Base-by-base conservation (phyloP, 2,329 filamentous ascomycete species). In the Xylaria multiplex region DNA sequence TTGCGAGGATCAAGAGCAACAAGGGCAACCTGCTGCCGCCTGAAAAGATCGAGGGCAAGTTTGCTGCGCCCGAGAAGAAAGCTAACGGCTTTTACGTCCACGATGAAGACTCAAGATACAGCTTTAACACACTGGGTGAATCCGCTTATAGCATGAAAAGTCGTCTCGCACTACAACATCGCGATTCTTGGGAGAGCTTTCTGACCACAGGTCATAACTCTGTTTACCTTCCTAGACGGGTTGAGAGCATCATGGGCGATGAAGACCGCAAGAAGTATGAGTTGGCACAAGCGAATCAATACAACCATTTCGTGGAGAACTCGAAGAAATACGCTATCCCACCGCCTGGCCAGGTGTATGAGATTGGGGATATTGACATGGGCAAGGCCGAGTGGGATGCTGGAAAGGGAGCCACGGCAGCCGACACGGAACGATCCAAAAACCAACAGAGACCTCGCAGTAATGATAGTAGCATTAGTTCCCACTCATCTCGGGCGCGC, bases 231-330 rank as follows among this genome's bases (percentile, higher is more conserved):
- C 91, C 91, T 0, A 85, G 87, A 13, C 83, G 87, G 48, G 88
- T 93, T 54, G 91, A 94, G 72, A 91, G 86, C 73, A 87, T 95
- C 73, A 92, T 96, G 87, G 88, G 88, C 68, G 89, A 91, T 6
- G 92, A 96, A 76, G 92, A 95, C 74, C 86, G 88, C 42, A 86
- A 85, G 69, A 91, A 93, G 74, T 92, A 93, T 75, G 85, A 89
- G 72, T 85, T 92, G 73, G 88, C 90, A 1, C 91, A 91, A 74
- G 83, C 85, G 48, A 83, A 79, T 62, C 84, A 85, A 71, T 74
- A 79, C 42, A 79, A 75, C 64, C 74, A 78, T 42, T 78, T 78
- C 56, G 30, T 77, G 19, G 76, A 72, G 49, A 75, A 72, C 35
- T 75, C 75, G 13, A 75, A 76, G 59, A 75, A 75, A 30, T 76